A percentile compares a stretch with the other conserved stretches of the same genome.
phyloP scores from a whole-genome alignment of 1,284 basidiomycete species.

The Albatrellus sp. region DNA sequence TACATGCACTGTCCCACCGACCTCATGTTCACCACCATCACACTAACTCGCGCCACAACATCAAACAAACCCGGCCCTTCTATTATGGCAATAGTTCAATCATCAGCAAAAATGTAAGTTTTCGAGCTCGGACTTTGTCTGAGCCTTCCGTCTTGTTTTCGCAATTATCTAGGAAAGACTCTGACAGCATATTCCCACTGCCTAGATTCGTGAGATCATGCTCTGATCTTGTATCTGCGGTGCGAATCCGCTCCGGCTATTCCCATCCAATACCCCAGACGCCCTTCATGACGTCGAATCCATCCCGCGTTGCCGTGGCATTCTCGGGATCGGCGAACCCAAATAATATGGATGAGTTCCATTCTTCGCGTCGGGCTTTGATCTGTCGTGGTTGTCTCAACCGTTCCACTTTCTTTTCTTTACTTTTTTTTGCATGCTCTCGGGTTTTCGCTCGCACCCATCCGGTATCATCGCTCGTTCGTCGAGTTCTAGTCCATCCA shows the following conservation, averaged over 20 bases:
- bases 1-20: conserved; percentile 2
- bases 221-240: conserved; percentile 19
- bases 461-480: too few relatives aligned
- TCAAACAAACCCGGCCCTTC: conserved; percentile 1
- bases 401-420: too few relatives aligned
- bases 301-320: too few relatives aligned
- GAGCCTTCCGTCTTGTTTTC: too few relatives aligned
- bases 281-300: too few relatives aligned
- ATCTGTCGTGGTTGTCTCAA: too few relatives aligned
- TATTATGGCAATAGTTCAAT: conserved; percentile 31
- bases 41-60: conserved; percentile 3
- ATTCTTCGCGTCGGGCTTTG: too few relatives aligned
- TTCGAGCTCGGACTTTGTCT: conserved; percentile 6
- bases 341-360: too few relatives aligned
- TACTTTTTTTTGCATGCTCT: too few relatives aligned
- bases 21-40: conserved; percentile 1
- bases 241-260: neutral
- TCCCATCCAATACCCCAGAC: neutral
- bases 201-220: conserved; percentile 42
- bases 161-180: conserved; percentile 3
- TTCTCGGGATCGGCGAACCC: too few relatives aligned
- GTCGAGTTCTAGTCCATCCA: too few relatives aligned
- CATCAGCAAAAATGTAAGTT: conserved; percentile 58
- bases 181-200: neutral
- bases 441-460: too few relatives aligned